Evolutionary conservation across 441 rosid species (phyloP), one percentile per base, ranked within the genome.

Genomic region (Pelargonium citronellum): DNA sequence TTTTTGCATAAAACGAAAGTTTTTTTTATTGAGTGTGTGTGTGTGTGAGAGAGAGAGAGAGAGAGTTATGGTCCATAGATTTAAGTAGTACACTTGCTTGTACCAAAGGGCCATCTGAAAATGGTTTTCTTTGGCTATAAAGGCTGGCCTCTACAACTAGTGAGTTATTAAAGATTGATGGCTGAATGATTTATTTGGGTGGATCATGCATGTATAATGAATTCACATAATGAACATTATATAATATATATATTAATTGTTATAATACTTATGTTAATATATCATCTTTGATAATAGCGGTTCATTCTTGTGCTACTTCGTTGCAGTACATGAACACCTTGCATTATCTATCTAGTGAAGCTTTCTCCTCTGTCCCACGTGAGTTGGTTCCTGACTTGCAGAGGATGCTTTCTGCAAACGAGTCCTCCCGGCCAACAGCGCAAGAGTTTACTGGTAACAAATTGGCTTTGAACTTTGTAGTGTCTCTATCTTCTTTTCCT

Each of bases 291-390:
- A 53, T 62, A 16, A 24, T 5, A 22, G 69, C 63, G 64, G 63
- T 64, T 77, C 69, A 71, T 66, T 75, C 69, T 44, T 69, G 61
- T 75, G 68, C 67, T 66, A 70, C 57, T 71, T 72, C 24, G 57
- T 51, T 87, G 91, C 95, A 93, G 97, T 94, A 88, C 77, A 86
- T 79, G 91, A 94, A 94, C 80, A 85, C 97, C n/a, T 76, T 91
- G 92, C 90, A 83, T 69, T 94, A 91, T 80, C 85, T 94, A 79
- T 88, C 97, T 68, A 85, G 81, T 74, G 96, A 87, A 76, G 83
- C 92, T 72, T 94, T 94, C 82, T 89, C 91, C 65, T 83, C 91
- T 69, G 83, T 91, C 72, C 93, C 97, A 22, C 70, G 85, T 60
- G 97, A 94, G 66, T 75, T 91, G 77, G 85, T 82, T 78, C 82